These are phyloP conservation scores for Murraya paniculata DNA, from an alignment of 345 rosid species.

Conservation along the genomic window DNA sequence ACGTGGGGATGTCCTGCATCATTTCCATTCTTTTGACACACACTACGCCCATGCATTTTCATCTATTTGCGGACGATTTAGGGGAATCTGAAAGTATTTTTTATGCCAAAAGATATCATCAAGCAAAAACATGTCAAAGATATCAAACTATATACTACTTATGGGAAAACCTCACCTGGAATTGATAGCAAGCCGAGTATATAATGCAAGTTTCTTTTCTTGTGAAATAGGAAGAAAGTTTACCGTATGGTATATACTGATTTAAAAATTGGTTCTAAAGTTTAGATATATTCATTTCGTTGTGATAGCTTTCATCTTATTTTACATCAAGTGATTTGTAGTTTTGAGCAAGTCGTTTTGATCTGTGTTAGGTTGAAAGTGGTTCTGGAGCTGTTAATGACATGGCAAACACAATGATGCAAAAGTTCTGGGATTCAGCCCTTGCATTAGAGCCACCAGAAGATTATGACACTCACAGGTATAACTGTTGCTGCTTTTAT, in stretches of 20 bases:
- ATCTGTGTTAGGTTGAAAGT: slow-evolving; percentile 62
- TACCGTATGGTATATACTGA: not conserved
- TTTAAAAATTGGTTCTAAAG: not conserved
- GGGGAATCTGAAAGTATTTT: not conserved
- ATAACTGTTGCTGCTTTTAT: slow-evolving; percentile 13
- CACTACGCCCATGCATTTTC: not conserved
- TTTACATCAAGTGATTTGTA: not conserved
- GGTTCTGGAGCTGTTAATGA: slow-evolving; percentile 88
- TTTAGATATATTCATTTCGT: not conserved
- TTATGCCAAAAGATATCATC: not conserved
- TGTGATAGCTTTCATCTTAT: not conserved
- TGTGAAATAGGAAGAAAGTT: no score
- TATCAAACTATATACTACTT: not conserved
- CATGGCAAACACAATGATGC: slow-evolving; percentile 95
- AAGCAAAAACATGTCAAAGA: not conserved
- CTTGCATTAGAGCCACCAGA: slow-evolving; percentile 89
- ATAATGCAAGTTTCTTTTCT: not conserved
- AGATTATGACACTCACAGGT: slow-evolving; percentile 92
- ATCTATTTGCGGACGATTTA: not conserved
- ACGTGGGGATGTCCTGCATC: not conserved
- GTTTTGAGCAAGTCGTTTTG: slow-evolving; percentile 3
- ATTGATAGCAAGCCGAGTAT: not conserved
- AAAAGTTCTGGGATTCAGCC: slow-evolving; percentile 97
- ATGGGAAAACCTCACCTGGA: not conserved
- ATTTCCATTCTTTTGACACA: not conserved